Conservation (phyloP, 2,329 filamentous ascomycete species). For the Colletotrichum shisoi region DNA sequence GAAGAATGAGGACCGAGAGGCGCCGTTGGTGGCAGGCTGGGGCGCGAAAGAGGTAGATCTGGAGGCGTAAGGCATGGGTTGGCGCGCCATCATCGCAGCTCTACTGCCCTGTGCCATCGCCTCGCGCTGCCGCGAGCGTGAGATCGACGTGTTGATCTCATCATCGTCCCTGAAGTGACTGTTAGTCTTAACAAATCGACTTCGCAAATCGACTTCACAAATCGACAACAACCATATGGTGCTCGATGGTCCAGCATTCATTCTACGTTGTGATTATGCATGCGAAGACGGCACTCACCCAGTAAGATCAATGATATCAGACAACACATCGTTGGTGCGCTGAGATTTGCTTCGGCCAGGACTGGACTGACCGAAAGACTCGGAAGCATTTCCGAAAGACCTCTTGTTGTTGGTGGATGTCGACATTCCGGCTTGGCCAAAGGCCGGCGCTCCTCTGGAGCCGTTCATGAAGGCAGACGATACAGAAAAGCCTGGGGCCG, state of each 20-base stretch:
- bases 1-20: background rate
- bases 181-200: slow-evolving; percentile 38
- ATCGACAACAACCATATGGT: background rate
- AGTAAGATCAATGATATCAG: slow-evolving; percentile 54
- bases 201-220: slow-evolving; percentile 8
- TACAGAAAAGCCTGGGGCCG: background rate
- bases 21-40: background rate
- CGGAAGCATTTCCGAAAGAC: slow-evolving; percentile 14
- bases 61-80: background rate
- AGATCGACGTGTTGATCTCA: slow-evolving; percentile 41
- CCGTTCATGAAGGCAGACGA: background rate
- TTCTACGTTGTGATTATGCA: no score
- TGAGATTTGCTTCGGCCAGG: slow-evolving; percentile 31
- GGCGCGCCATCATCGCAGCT: background rate
- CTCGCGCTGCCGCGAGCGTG: slow-evolving; percentile 14
- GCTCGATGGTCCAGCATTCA: no score
- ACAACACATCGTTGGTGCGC: slow-evolving; percentile 25
- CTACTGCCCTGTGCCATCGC: slow-evolving; percentile 2
- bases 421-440: background rate
- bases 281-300: slow-evolving; percentile 47
- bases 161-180: slow-evolving; percentile 47
- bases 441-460: background rate
- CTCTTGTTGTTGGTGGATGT: slow-evolving; percentile 34
- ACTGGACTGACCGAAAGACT: slow-evolving; percentile 13
- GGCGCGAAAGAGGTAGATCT: background rate